Base-by-base conservation (phyloP, 306 rosid species). In the Gynostemma pentaphyllum region DNA sequence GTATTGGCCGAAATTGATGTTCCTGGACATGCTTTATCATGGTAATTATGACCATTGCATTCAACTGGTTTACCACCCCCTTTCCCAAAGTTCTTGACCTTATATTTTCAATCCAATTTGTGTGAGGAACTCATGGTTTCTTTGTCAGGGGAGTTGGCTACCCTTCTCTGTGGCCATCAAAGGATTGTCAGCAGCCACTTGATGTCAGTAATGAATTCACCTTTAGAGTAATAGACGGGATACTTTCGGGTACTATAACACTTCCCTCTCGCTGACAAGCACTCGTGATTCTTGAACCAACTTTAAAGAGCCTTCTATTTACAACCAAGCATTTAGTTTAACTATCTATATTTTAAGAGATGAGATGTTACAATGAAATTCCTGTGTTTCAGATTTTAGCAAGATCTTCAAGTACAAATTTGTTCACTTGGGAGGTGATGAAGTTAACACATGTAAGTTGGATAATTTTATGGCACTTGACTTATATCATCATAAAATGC, bases 381-480 rank as follows among this genome's bases (percentile, higher is more conserved):
- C 41, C 23, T 24, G 27, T 59, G 39, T 76, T 76, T 52, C 78
- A 78, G 78, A 73, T 68, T 73, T 78, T 63, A 73, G 78, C 32
- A 78, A 78, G 75, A 55, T 78, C 72, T 78, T 78, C 34, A 78
- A 73, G 15, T 78, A 72, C 44, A 78, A 55, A 62, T 78, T 78
- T 50, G 66, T 78, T 24, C 82, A 78, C 73, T 62, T 78, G 76
- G 82, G 82, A 73, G 82, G 82, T 22, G 82, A 78, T 18, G 82
- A 78, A 67, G 82, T 78, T 61, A 19, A 78, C 51, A 66, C 82
- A 66, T 46, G 82, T 78, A 74, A 78, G 78, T 70, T 49, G 4
- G n/a, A 62, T 4, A 16, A 45, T 46, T 37, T 18, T 19, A 28
- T 29, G 9, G 12, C 28, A 8, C 36, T 41, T 68, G 13, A 8